These are phyloP conservation scores for Ophiostoma angusticollis DNA, from an alignment of 2,329 filamentous ascomycete species.

Conservation along the genomic window DNA sequence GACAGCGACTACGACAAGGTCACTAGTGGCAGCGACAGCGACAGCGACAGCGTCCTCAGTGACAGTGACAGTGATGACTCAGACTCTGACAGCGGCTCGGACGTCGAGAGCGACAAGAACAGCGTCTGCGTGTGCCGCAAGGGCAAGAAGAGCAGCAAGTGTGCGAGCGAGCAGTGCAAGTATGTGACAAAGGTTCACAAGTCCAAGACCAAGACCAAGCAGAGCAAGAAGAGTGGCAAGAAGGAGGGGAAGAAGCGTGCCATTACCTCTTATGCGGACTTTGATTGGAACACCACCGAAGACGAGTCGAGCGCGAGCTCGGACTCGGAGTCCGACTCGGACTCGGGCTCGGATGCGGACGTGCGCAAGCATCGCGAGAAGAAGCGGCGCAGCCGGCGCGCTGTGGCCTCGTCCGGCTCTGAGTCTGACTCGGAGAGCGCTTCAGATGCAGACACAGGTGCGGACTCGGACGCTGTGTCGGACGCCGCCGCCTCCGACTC, in stretches of 20 bases:
- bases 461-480: neutral
- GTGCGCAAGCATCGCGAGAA: too few species aligned
- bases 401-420: too few species aligned
- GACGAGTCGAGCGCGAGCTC: neutral
- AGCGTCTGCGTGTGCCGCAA: neutral
- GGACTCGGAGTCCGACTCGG: too few species aligned
- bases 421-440: neutral
- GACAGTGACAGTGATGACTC: neutral
- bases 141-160: neutral
- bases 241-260: neutral
- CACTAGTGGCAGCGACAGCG: neutral
- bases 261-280: neutral
- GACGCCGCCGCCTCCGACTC: neutral
- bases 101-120: neutral
- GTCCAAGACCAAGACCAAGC: neutral
- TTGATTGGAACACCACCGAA: constrained; percentile 16
- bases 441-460: too few species aligned
- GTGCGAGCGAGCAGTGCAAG: neutral
- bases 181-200: neutral
- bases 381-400: too few species aligned
- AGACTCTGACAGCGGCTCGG: too few species aligned
- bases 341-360: neutral
- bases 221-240: neutral
- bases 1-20: neutral
- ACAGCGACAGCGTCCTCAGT: neutral